These are phyloP conservation scores for Cupressus sempervirens DNA, from an alignment of 75 land plant genomes.

Conservation along the genomic window DNA sequence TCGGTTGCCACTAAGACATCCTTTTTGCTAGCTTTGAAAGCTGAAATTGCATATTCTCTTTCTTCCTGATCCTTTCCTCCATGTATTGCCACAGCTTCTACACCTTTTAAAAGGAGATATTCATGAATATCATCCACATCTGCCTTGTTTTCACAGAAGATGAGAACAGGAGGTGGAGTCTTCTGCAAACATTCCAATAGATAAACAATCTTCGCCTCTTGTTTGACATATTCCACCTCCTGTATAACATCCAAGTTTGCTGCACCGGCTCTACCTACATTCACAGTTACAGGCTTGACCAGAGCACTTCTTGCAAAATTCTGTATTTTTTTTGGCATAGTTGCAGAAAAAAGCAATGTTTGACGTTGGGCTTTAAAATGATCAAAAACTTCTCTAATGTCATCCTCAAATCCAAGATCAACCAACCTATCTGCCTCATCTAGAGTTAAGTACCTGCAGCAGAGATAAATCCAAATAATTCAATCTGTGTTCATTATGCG, in stretches of 20 bases:
- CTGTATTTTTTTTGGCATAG: slow-evolving; percentile 94
- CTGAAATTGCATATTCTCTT: slow-evolving; percentile 80
- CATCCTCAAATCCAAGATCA: slow-evolving; percentile 92
- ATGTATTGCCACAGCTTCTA: slow-evolving; percentile 90
- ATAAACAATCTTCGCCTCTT: slow-evolving; percentile 92
- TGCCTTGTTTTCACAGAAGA: slow-evolving; percentile 93
- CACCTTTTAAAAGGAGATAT: slow-evolving; percentile 89
- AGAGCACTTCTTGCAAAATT: slow-evolving; percentile 89
- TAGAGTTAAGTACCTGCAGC: slow-evolving; percentile 63
- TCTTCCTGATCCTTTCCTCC: slow-evolving; percentile 98
- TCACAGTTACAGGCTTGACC: slow-evolving; percentile 86
- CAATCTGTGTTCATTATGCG: background rate
- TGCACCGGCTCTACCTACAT: slow-evolving; percentile 95
- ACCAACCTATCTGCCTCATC: slow-evolving; percentile 93
- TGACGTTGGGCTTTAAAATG: slow-evolving; percentile 89
- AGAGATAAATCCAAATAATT: background rate
- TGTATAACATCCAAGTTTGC: slow-evolving; percentile 97
- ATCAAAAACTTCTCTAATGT: slow-evolving; percentile 85
- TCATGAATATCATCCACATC: slow-evolving; percentile 97
- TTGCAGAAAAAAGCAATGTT: slow-evolving; percentile 86
- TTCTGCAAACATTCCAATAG: slow-evolving; percentile 87
- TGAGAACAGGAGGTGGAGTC: slow-evolving; percentile 90
- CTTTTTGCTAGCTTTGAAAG: slow-evolving; percentile 80
- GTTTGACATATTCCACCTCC: slow-evolving; percentile 94
- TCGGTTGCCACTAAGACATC: slow-evolving; percentile 95